Evolutionary conservation across 2,329 filamentous ascomycete species (phyloP), one percentile per base, ranked within the genome.

Genomic region (Apiospora saccharicola): DNA sequence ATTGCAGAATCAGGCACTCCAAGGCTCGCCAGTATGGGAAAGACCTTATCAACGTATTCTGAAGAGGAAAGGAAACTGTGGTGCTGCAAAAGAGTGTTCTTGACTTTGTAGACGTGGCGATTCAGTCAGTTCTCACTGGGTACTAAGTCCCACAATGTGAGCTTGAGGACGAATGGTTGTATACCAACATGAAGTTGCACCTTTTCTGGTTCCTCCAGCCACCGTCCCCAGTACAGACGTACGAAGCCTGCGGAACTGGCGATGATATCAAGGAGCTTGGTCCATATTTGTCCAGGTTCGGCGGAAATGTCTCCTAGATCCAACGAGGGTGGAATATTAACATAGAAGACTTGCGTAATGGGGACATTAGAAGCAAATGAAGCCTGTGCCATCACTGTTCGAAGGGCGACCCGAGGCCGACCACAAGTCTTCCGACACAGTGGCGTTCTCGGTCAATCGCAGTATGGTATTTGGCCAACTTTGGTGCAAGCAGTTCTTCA

Each of bases 101-200:
- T 61, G 30, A 61, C 53, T 61, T 37, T 2, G 8, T 30, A 7
- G 22, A 10, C 26, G 34, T 3, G 26, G 14, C 51, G 34, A 8
- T 34, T 10, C 14, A 19, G 14, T 57, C 4, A 57, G 51, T 10
- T 14, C 44, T 46, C 19, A 5, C 19, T 19, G 22, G 16, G n/a
- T n/a, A n/a, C n/a, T 5, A 47, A 19, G 3, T 47, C 6, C 19
- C 37, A 41, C 7, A 22, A 19, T 22, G 7, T 26, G 12, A 53
- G 24, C 10, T 14, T 0, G 3, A 12, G 47, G 49, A 13, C 12
- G 14, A 10, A 26, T 53, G 19, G 51, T 14, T 0, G 22, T 73
- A 71, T 67, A 80, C 79, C 76, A 67, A 81, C 75, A 67, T 80
- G 77, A 46, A 82, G 72, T 72, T 82, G 78, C 10, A 80, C 76